Evolutionary conservation across 768 basidiomycete genomes (phyloP).

Genomic region (Fomitopsis serialis): DNA sequence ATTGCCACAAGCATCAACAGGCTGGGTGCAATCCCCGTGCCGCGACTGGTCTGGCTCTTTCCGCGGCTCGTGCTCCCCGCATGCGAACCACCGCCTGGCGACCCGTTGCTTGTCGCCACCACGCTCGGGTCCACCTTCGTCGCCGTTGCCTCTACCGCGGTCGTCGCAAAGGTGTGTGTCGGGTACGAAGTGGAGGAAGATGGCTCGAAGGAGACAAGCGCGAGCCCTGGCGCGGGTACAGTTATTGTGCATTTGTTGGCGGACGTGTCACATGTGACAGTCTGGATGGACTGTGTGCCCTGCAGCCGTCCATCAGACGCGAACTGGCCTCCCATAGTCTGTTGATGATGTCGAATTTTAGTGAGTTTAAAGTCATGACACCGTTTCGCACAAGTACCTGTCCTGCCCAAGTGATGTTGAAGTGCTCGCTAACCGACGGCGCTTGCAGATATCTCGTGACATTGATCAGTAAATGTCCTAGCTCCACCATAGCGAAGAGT

Average conservation of each 20-base stretch:
- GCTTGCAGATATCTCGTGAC: slow-evolving; percentile 28
- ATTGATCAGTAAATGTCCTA: not conserved
- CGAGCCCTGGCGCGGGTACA: slow-evolving; percentile 68
- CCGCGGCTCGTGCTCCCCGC: slow-evolving; percentile 20
- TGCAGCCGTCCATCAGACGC: slow-evolving; percentile 36
- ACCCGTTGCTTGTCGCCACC: slow-evolving; percentile 64
- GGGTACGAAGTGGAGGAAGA: slow-evolving; percentile 20
- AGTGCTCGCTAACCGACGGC: slow-evolving; percentile 34
- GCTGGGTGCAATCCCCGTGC: slow-evolving; percentile 12
- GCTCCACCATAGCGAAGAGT: not conserved
- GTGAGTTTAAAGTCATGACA: not conserved
- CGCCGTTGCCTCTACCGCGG: slow-evolving; percentile 40
- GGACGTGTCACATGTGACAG: slow-evolving; percentile 32
- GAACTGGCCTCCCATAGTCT: slow-evolving; percentile 29
- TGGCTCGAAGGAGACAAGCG: slow-evolving; percentile 51
- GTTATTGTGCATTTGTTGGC: slow-evolving; percentile 51
- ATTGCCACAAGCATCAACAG: slow-evolving; percentile 10
- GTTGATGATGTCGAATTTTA: not conserved
- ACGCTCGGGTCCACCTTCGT: slow-evolving; percentile 42
- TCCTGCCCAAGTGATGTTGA: slow-evolving; percentile 44
- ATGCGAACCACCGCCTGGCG: slow-evolving; percentile 32
- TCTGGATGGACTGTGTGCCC: slow-evolving; percentile 27
- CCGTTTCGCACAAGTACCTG: slow-evolving; percentile 26
- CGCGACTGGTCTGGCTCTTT: slow-evolving; percentile 14
- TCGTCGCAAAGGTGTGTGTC: slow-evolving; percentile 50